phyloP scores from a whole-genome alignment of 805 yeast genomes.

The Lachancea meyersii region DNA sequence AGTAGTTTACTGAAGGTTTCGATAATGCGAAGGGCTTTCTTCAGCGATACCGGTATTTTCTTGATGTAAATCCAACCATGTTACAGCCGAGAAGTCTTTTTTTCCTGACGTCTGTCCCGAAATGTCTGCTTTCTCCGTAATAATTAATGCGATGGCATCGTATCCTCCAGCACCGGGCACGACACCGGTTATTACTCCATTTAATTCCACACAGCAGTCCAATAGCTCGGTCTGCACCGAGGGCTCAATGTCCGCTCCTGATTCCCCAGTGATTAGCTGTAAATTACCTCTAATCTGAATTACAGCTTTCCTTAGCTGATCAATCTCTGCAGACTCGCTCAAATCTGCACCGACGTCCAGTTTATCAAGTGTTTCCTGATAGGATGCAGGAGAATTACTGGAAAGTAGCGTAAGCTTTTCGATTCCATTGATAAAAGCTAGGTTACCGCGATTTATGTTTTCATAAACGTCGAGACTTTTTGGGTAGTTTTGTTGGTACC shows the following conservation, averaged over 20 bases:
- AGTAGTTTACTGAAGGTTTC: not conserved
- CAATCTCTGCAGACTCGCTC: conserved; percentile 23
- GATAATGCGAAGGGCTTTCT: conserved; percentile 37
- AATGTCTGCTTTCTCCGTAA: conserved; percentile 41
- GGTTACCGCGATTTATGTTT: conserved; percentile 53
- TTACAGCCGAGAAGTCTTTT: conserved; percentile 40
- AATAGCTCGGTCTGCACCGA: conserved; percentile 62
- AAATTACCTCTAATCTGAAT: conserved; percentile 49
- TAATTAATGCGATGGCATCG: conserved; percentile 80
- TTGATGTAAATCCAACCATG: conserved; percentile 65
- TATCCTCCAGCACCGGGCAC: conserved; percentile 99
- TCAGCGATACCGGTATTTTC: conserved; percentile 51
- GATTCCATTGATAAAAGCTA: conserved; percentile 46
- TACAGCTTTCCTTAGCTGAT: conserved; percentile 38
- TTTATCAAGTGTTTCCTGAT: conserved; percentile 27
- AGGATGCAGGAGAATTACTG: conserved; percentile 31
- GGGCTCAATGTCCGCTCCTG: conserved; percentile 91
- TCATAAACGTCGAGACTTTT: conserved; percentile 48
- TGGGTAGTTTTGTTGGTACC: conserved; percentile 55
- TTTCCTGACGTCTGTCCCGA: conserved; percentile 23
- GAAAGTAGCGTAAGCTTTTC: conserved; percentile 35
- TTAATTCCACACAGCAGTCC: conserved; percentile 47
- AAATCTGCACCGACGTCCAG: conserved; percentile 13
- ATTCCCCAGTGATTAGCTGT: conserved; percentile 50
- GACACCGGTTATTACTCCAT: conserved; percentile 89